Evolutionary conservation across 2,329 filamentous ascomycete genomes (phyloP), one percentile per base, ranked within the genome.

Genomic region (Capronia coronata): DNA sequence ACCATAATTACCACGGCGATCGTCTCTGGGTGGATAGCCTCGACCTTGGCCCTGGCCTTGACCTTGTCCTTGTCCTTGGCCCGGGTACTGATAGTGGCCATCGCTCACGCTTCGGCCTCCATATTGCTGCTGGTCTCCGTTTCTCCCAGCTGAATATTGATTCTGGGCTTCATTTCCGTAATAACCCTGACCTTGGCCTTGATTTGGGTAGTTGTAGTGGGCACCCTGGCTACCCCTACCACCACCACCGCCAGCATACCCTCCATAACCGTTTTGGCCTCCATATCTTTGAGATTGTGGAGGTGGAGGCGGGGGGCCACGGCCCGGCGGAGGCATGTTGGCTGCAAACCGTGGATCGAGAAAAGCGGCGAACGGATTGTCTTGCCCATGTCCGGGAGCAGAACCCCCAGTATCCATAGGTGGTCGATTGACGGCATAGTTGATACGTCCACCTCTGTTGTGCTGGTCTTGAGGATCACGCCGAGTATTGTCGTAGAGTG

Each of bases 401-500:
- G n/a, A n/a, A n/a, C n/a, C n/a, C n/a, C 42, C 41, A 18, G 49
- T 37, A 25, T 55, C 52, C 21, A 54, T 21, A 4, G 54, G 58
- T 37, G 61, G 56, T 46, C 61, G 59, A 53, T 63, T 57, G 16
- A 58, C 63, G 29, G 69, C 70, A 63, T 81, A 82, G 55, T 78
- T 80, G 63, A 80, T 76, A 14, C 71, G 72, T 42, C 70, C 68
- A 23, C 59, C 48, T 27, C 56, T 44, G 39, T 61, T 62, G 16
- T 55, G 53, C 9, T 50, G 45, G 35, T 61, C 58, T 21, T 50
- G 44, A 29, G 42, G 58, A 46, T 59, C 66, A 40, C 59, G 59
- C 46, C 70, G 67, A 47, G 71, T 67, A 11, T 68, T 66, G 53
- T 70, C 71, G 51, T 69, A 66, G 39, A 86, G 71, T 14, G 82